These are phyloP conservation scores for Dictyostelium brefeldianum DNA, from an alignment of 78 protist genomes.

Conservation along the genomic window DNA sequence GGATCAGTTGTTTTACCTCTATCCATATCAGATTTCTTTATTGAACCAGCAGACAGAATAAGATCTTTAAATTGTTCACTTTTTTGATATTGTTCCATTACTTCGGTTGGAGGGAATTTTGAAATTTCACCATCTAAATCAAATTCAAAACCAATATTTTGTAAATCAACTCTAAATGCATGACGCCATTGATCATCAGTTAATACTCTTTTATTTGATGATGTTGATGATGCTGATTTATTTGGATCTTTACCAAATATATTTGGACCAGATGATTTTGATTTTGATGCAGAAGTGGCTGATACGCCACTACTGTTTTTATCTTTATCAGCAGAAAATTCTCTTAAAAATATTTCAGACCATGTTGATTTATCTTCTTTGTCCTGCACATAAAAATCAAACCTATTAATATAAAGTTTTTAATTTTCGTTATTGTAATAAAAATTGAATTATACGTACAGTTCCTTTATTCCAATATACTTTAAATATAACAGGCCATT, in stretches of 20 bases:
- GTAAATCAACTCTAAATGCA: constrained; percentile 41
- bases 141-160: constrained; percentile 77
- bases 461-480: constrained; percentile 56
- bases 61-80: constrained; percentile 51
- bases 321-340: constrained; percentile 16
- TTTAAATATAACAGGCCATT: constrained; percentile 73
- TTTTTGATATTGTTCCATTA: constrained; percentile 72
- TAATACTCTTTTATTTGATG: neutral
- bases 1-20: neutral
- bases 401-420: neutral
- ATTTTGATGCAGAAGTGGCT: neutral
- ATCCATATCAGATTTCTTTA: neutral
- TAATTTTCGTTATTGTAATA: neutral
- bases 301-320: neutral
- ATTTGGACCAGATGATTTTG: neutral
- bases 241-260: no score
- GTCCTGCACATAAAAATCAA: neutral
- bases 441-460: constrained; percentile 25
- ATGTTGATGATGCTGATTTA: neutral
- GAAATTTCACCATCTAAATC: constrained; percentile 51
- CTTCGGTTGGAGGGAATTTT: constrained; percentile 77
- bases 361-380: constrained; percentile 76
- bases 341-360: constrained; percentile 63
- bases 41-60: neutral
- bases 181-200: constrained; percentile 67